Evolutionary conservation across 2,329 filamentous ascomycete genomes (phyloP), one percentile per base, ranked within the genome.

Genomic region (Fusarium chlamydosporum): DNA sequence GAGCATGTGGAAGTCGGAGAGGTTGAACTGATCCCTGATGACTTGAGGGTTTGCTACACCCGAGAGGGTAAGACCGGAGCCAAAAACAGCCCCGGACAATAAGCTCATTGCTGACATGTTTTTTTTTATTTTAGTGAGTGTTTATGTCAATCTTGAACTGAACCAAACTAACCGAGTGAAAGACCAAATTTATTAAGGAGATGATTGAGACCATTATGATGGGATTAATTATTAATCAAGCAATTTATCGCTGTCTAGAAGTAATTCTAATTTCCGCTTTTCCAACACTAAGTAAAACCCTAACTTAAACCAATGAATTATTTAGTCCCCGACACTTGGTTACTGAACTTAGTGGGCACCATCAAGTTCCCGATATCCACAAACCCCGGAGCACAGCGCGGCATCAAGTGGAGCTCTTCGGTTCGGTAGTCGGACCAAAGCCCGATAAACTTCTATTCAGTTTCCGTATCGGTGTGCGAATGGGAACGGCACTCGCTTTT

Each of bases 1-100:
- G 11, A 63, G 26, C 58, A 63, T 63, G 26, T 63, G 60, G 13
- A 63, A 63, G 26, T 56, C 48, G 40, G 59, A 62, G 34, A 62
- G 57, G 23, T 26, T 60, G 33, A 62, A 62, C 10, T 62, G 59
- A 29, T 62, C 61, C 41, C 45, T 62, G 37, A 62, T 62, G 31
- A 62, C 41, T 34, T 46, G 40, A 7, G 59, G 57, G 13, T 41
- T 62, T 20, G 59, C 59, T 4, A 62, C 59, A 15, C 59, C 59
- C 6, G 59, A 62, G 16, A 62, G 40, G 6, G 57, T 62, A n/a
- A 62, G 59, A 31, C 59, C 59, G 8, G 47, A 46, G 18, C 59
- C 59, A 6, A 62, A 62, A 7, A 62, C 16, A 18, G 57, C 59
- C 27, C 59, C 59, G 8, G 57, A 41, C 6, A 62, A 10, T 29